Evolutionary conservation across 2,329 filamentous ascomycete genomes (phyloP), one percentile per base, ranked within the genome.

Genomic region (Epichloe elymi): DNA sequence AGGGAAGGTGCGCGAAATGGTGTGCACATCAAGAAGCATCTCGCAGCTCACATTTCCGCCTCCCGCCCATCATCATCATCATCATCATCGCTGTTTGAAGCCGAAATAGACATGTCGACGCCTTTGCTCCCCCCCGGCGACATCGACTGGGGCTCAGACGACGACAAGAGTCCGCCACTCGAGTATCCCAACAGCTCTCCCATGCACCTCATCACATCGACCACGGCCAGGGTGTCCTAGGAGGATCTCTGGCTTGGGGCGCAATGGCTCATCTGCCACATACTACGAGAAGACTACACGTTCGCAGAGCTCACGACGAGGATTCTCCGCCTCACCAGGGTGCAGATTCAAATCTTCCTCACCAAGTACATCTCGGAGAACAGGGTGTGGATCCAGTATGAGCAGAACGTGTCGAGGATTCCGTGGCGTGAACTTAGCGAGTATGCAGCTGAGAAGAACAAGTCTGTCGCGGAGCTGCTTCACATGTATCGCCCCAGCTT

Each of bases 211-310:
- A 35, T 19, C 39, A n/a, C 19, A 4, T 38, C 45, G 8, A 19
- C 20, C 15, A 12, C 35, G 36, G 35, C 5, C 4, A 39, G 33
- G n/a, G 30, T 47, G 23, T 53, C 44, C 19, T 64, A 59, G 62
- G 56, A 61, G 4, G 54, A 56, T 44, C 54, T 64, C 14, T 48
- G 51, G 6, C 54, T 57, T 43, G 61, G 62, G 0, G 51, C 58
- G 15, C 58, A 55, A 39, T 64, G 62, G 62, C 40, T 57, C 14
- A 58, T 64, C 3, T 46, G 64, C 37, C 56, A 57, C 35, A 33
- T 60, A 4, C 50, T 64, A 5, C 50, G 51, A 37, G 46, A 54
- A 7, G 51, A 46, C 3, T 42, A 59, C 30, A 51, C 56, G 1
- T 63, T 64, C 35, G 48, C 55, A 19, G 55, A 58, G 20, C 52